Conservation (phyloP, 2,329 filamentous ascomycete genomes). For the Apiospora phragmitis region DNA sequence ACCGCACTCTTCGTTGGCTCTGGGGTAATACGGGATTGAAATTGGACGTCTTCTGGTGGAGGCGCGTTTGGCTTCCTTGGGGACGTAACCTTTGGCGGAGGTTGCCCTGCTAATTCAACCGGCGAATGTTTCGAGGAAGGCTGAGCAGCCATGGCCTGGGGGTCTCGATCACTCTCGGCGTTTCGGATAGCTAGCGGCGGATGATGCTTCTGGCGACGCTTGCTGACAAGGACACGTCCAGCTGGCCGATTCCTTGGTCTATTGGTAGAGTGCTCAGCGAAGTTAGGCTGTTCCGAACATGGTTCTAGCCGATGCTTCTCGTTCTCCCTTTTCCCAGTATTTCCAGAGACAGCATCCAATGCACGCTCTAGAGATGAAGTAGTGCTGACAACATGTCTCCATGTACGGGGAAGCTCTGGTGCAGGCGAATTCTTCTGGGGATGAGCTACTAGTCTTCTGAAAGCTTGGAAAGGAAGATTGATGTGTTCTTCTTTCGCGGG, state of each 20-base stretch:
- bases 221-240: neutral
- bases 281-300: neutral
- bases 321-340: neutral
- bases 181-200: neutral
- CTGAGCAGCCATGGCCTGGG: neutral
- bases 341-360: slow-evolving; percentile 27
- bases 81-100: neutral
- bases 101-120: neutral
- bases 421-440: slow-evolving; percentile 18
- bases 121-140: neutral
- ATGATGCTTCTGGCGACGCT: neutral
- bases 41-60: neutral
- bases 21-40: no score
- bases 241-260: neutral
- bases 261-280: neutral
- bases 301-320: neutral
- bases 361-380: slow-evolving; percentile 34
- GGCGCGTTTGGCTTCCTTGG: neutral
- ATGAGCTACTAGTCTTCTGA: neutral
- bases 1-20: neutral
- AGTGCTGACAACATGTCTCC: slow-evolving; percentile 27
- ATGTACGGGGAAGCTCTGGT: slow-evolving; percentile 31
- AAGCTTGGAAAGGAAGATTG: neutral
- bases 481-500: neutral
- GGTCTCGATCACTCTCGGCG: neutral